Base-by-base conservation (phyloP, 108 stramenopile genomes). In the Craspedostauros australis region DNA sequence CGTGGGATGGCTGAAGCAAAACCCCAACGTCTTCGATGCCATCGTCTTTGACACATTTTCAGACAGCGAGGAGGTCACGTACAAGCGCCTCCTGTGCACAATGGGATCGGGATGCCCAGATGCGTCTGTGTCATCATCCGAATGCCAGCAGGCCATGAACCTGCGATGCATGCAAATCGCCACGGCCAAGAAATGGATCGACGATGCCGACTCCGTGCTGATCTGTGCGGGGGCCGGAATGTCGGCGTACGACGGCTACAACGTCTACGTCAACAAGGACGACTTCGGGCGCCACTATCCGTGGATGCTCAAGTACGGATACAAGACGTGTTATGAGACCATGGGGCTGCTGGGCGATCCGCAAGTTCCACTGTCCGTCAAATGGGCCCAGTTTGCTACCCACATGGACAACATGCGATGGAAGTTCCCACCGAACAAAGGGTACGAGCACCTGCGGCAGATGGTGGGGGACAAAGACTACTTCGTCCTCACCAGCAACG, bases 181-280 rank as follows among this genome's bases (percentile, higher is more conserved):
- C 16, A 39, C 44, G 19, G 61, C 61, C 40, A 50, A 33, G 40
- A 19, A 38, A 9, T 50, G 53, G 50, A 51, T 62, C 19, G 41
- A 54, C 1, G 5, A 50, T 12, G 63, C 63, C 9, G 55, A 55
- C 27, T 32, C 45, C 1, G 54, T 64, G 4, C 38, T 64, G 23
- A 54, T 64, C 31, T 64, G 63, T 46, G 54, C 63, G 7, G 63
- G 63, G 7, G 54, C 63, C 21, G 63, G 63, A 2, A 64, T 64
- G 63, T 29, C 26, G 27, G 63, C 37, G 15, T 56, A 64, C 30
- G 44, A 45, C 5, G 55, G 54, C 18, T 54, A 64, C 22, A 64
- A 48, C 46, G 63, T 64, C 25, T 64, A 64, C 63, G 39, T 26
- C 11, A 57, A 64, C 22, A 20, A 1, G 0, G 37, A 20, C 29